Base-by-base conservation (phyloP, 2,329 filamentous ascomycete genomes). In the Thelonectria rubi region DNA sequence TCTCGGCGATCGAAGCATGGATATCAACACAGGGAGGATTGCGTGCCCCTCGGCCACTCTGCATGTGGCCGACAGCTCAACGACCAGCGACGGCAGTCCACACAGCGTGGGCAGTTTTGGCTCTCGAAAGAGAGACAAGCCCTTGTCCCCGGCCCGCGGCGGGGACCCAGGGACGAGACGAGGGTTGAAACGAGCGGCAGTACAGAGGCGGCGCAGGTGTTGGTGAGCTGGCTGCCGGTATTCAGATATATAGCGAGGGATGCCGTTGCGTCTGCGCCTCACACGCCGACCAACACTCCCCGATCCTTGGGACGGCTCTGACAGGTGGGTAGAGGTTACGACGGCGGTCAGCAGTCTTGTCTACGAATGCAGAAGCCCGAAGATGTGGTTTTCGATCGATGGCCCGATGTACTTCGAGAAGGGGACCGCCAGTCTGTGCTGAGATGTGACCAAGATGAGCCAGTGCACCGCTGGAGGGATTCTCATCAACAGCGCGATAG, bases 361-460 rank as follows among this genome's bases (percentile, higher is more conserved):
- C 26, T 47, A 30, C 8, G 7, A 30, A 30, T 30, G 5, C 12
- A 21, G 30, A 21, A 20, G 15, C 17, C 24, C 15, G 24, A 34
- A 20, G 26, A 34, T 43, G 30, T 11, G 42, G 30, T 21, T 48
- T 26, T 48, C 53, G 43, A 55, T 55, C 43, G 43, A 40, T 55
- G 32, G 53, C 14, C n/a, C 43, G 32, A 20, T 14, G 34, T n/a
- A 47, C 24, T n/a, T 26, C 39, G 7, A 30, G 32, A 32, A 46
- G 43, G 39, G 14, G 43, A 37, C 52, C 17, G 12, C 43, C 20
- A 48, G 53, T 55, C 53, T 47, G 53, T 55, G 43, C 32, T 48
- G 53, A 55, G 32, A 42, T 48, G 43, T 32, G 30, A 47, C 30
- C 52, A 55, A 55, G 52, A 55, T 55, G 52, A 47, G 52, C 53